Percentiles rank a stretch among this genome's conserved stretches.
phyloP scores from a whole-genome alignment of 1,284 basidiomycete species.

The Sphagnurus paluster region DNA sequence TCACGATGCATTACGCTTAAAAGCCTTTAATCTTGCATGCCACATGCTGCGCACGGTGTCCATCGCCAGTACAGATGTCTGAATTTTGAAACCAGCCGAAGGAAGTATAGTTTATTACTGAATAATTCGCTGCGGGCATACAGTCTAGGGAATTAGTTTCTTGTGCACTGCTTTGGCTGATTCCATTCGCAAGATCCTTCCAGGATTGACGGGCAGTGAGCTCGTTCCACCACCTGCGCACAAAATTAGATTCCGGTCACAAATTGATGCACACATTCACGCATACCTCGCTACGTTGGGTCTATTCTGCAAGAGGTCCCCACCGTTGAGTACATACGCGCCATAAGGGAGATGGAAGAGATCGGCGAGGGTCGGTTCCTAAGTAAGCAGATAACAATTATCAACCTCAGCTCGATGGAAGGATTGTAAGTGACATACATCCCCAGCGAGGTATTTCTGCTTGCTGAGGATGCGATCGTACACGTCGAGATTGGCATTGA shows the following conservation, averaged over 20 bases:
- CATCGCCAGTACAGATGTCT: too few relatives aligned
- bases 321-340: conserved; percentile 15
- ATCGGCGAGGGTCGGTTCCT: conserved; percentile 26
- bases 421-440: conserved; percentile 2
- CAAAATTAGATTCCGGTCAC: too few relatives aligned
- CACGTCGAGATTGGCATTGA: conserved; percentile 5
- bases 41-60: too few relatives aligned
- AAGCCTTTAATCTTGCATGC: too few relatives aligned
- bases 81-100: too few relatives aligned
- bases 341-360: conserved; percentile 23
- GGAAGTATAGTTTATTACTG: too few relatives aligned
- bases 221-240: conserved; percentile 26
- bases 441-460: conserved; percentile 13
- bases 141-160: too few relatives aligned
- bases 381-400: not conserved
- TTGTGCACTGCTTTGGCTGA: too few relatives aligned
- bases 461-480: conserved; percentile 12
- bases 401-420: not conserved
- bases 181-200: too few relatives aligned
- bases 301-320: conserved; percentile 18
- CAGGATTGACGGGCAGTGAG: not conserved
- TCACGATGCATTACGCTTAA: too few relatives aligned
- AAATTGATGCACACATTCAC: not conserved
- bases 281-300: conserved; percentile 28
- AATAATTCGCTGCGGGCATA: too few relatives aligned